A percentile compares a stretch with the other conserved stretches of the same genome.
Conservation (phyloP, 2,329 filamentous ascomycete genomes). For the Neocucurbitaria cava region DNA sequence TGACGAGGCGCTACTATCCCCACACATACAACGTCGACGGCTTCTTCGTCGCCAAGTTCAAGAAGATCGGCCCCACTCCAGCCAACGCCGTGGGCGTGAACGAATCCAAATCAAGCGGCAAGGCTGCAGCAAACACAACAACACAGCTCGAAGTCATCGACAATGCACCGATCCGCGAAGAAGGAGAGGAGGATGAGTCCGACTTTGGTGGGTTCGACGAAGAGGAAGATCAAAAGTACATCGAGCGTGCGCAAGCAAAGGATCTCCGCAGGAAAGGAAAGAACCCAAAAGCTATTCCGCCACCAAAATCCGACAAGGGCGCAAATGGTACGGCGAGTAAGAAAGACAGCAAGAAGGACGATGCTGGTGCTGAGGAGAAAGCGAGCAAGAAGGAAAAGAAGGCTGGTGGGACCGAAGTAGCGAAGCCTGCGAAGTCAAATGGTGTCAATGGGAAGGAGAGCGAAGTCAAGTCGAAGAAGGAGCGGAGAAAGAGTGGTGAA, state of each 20-base stretch:
- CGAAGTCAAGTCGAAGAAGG: conserved; percentile 22
- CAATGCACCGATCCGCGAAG: conserved; percentile 69
- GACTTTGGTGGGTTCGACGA: conserved; percentile 60
- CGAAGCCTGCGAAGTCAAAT: conserved; percentile 2
- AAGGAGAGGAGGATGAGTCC: conserved; percentile 44
- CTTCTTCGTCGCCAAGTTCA: conserved; percentile 98
- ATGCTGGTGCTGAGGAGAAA: conserved; percentile 9
- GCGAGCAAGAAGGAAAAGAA: conserved; percentile 19
- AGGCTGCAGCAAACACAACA: conserved; percentile 52
- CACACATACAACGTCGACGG: conserved; percentile 73
- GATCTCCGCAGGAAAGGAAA: conserved; percentile 56
- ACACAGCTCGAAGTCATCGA: conserved; percentile 61
- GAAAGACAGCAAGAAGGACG: conserved; percentile 2
- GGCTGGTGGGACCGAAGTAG: conserved; percentile 2
- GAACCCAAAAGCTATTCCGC: conserved; percentile 51
- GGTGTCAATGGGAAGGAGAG: not conserved
- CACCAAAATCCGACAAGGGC: conserved; percentile 22
- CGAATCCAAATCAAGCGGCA: conserved; percentile 37
- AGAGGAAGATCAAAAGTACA: conserved; percentile 58
- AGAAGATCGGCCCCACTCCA: conserved; percentile 84
- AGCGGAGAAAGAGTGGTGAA: conserved; percentile 27
- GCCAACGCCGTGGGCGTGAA: conserved; percentile 58
- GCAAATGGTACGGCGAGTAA: not conserved
- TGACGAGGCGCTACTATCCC: conserved; percentile 46
- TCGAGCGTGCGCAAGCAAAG: conserved; percentile 54